Percentiles rank a stretch among this genome's conserved stretches.
Conservation (phyloP, 768 basidiomycete species). For the Pleurotus cornucopiae region DNA sequence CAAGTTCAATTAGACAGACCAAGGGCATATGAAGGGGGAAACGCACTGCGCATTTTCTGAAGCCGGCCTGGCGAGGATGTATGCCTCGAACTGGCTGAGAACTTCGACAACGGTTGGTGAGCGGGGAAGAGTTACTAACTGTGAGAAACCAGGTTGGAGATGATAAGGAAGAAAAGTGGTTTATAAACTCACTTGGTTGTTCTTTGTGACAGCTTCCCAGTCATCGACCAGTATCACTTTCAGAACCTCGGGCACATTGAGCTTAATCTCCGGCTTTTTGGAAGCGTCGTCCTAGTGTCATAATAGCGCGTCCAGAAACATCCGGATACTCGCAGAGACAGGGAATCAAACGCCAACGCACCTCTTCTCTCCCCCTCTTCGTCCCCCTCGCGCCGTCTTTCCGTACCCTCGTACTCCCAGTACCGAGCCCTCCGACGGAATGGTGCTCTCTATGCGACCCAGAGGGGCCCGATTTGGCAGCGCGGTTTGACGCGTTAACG, state of each 20-base stretch:
- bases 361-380: constrained; percentile 74
- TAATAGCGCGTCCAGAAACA: neutral
- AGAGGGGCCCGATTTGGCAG: constrained; percentile 16
- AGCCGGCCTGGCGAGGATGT: constrained; percentile 35
- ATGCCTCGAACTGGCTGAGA: constrained; percentile 70
- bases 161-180: neutral
- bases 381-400: constrained; percentile 66
- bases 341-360: constrained; percentile 24
- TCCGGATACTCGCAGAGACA: neutral
- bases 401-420: constrained; percentile 28
- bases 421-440: constrained; percentile 19
- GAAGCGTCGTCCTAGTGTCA: constrained; percentile 63
- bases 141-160: neutral
- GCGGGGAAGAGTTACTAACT: constrained; percentile 86
- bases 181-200: constrained; percentile 62
- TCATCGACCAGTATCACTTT: constrained; percentile 92
- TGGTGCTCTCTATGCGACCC: constrained; percentile 13
- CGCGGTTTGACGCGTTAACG: constrained; percentile 14
- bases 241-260: constrained; percentile 84
- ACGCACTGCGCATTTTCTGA: constrained; percentile 45
- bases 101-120: constrained; percentile 74
- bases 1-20: neutral
- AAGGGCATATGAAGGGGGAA: neutral
- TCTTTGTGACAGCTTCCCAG: constrained; percentile 97
- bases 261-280: constrained; percentile 85